phyloP scores from a whole-genome alignment of 1,284 basidiomycete species.

The Puccinia polysora region DNA sequence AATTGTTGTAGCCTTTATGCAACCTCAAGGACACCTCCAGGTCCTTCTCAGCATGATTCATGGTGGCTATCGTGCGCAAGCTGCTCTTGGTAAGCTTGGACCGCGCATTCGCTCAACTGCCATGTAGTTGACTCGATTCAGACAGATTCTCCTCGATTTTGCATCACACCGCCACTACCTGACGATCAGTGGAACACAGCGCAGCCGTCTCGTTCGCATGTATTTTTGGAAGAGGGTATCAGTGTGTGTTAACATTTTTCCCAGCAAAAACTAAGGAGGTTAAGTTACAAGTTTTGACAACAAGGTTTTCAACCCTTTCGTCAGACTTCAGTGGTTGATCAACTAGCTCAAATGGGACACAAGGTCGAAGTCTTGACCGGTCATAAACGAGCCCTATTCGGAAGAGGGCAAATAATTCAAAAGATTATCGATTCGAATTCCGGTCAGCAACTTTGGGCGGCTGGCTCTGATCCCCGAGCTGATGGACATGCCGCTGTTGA shows the following conservation, averaged over 20 bases:
- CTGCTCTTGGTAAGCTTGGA: conserved; percentile 28
- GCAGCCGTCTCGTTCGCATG: no score
- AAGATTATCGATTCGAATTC: conserved; percentile 26
- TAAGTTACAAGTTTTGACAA: background rate
- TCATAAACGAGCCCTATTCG: conserved; percentile 67
- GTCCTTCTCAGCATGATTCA: conserved; percentile 62
- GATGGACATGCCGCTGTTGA: conserved; percentile 54
- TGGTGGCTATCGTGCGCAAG: background rate
- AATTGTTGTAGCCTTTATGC: no score
- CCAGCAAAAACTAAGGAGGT: background rate
- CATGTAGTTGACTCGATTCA: conserved; percentile 69
- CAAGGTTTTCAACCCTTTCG: background rate
- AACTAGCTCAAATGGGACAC: conserved; percentile 73
- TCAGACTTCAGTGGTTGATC: conserved; percentile 47
- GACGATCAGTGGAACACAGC: conserved; percentile 70
- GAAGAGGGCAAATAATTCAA: conserved; percentile 66
- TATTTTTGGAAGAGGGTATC: conserved; percentile 83
- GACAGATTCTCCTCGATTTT: conserved; percentile 93
- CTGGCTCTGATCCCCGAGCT: conserved; percentile 76
- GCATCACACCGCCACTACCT: conserved; percentile 74
- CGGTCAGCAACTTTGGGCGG: conserved; percentile 67
- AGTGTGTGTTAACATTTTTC: conserved; percentile 56
- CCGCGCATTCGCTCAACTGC: background rate
- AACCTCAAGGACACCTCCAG: no score
- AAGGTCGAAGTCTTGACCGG: conserved; percentile 64